Evolutionary conservation across 306 rosid genomes (phyloP), one percentile per base, ranked within the genome.

Genomic region (Rubus parviflorus): DNA sequence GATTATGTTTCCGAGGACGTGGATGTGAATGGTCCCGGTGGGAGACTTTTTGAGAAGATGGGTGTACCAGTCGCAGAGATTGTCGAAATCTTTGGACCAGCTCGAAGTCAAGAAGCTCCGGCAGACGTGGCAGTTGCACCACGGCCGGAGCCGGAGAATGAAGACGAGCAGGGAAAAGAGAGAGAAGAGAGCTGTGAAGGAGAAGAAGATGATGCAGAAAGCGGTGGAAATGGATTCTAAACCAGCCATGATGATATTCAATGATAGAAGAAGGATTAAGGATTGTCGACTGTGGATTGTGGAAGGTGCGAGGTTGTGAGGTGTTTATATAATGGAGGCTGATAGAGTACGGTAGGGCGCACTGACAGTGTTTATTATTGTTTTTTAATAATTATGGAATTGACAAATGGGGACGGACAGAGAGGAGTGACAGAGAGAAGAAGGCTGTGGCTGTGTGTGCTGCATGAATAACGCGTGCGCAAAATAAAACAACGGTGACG

Each of bases 21-120:
- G 97, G 3, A 94, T 42, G 35, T 88, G 87, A 16, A 94, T 79
- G 9, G 97, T 90, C 1, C 86, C 92, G 0, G 89, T 83, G 0
- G 85, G 80, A 0, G 98, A 92, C 0, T 75, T 81, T 0, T 23
- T 69, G 6, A 94, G 89, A 7, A 94, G 97, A 43, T 94, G 93
- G 0, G 97, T 78, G 76, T 92, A 92, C 92, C 96, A 94, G 58
- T 94, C 98, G 74, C 89, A 79, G 23, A 94, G 81, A 19, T 94
- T 92, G 1, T 42, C 14, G 63, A 85, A 91, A 4, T 76, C 76
- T 1, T 25, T 0, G 0, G 75, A 4, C 98, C 98, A 94, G 1
- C 46, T 51, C 2, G 85, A 16, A 0, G 76, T 80, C 14, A 94
- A 13, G 84, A 85, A 94, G 45, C 76, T 63, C 41, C 83, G 78